These are phyloP conservation scores for Odontarrhena argentea DNA, from an alignment of 345 rosid species.

Conservation along the genomic window DNA sequence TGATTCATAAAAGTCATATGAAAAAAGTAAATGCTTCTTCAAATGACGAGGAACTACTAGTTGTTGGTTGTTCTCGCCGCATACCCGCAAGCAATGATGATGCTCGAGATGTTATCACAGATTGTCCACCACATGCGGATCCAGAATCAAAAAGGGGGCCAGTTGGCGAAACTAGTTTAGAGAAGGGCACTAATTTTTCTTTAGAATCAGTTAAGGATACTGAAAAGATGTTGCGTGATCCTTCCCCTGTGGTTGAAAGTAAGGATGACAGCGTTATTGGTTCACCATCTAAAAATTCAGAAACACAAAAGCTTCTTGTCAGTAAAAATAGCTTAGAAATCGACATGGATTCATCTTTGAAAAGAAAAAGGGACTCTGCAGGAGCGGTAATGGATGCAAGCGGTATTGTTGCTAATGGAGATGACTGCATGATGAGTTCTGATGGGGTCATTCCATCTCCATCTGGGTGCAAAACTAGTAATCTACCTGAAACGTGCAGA, in stretches of 20 bases:
- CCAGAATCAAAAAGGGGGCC: conserved; percentile 19
- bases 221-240: conserved; percentile 26
- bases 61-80: conserved; percentile 35
- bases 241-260: conserved; percentile 20
- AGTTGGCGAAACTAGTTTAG: conserved; percentile 19
- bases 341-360: conserved; percentile 33
- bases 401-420: conserved; percentile 36
- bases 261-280: background rate
- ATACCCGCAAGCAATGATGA: conserved; percentile 39
- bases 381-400: conserved; percentile 44
- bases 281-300: conserved; percentile 34
- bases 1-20: conserved; percentile 6
- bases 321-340: conserved; percentile 43
- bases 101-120: conserved; percentile 34
- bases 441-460: conserved; percentile 37
- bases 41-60: conserved; percentile 36
- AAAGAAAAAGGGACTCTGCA: conserved; percentile 49
- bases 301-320: conserved; percentile 32
- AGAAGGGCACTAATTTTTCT: conserved; percentile 22
- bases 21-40: conserved; percentile 25
- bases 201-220: background rate
- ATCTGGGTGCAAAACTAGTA: conserved; percentile 30
- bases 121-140: conserved; percentile 13
- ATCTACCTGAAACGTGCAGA: conserved; percentile 42
- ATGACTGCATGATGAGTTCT: conserved; percentile 32